phyloP scores from a whole-genome alignment of 257 asterid genomes.

The Nicotiana paniculata region DNA sequence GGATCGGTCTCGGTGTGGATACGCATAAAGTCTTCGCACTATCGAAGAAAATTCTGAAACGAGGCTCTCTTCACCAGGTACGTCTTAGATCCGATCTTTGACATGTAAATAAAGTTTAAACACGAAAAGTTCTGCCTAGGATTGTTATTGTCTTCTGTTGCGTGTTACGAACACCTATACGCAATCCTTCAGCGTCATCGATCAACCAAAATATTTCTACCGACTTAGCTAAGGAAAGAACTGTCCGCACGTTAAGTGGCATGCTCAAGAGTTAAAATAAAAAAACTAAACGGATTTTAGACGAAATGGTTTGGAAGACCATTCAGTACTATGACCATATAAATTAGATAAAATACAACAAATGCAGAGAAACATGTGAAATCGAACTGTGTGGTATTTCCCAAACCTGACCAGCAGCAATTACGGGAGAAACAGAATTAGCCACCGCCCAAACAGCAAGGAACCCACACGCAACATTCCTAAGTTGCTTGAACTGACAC shows the following conservation, averaged over 20 bases:
- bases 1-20: too few species aligned
- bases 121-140: too few species aligned
- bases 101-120: too few species aligned
- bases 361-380: background rate
- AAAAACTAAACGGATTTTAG: background rate
- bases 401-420: slow-evolving; percentile 63
- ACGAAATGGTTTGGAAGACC: background rate
- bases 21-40: too few species aligned
- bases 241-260: background rate
- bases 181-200: background rate
- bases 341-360: background rate
- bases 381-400: background rate
- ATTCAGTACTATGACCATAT: background rate
- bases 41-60: too few species aligned
- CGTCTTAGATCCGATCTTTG: too few species aligned
- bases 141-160: too few species aligned
- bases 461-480: slow-evolving; percentile 70
- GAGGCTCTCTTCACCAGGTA: too few species aligned
- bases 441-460: slow-evolving; percentile 79
- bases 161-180: too few species aligned
- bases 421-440: slow-evolving; percentile 65
- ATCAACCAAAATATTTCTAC: background rate
- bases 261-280: background rate
- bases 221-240: background rate
- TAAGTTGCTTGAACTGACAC: slow-evolving; percentile 47